These are phyloP conservation scores for Rhizophora mangle DNA, from an alignment of 345 rosid genomes.

Conservation along the genomic window DNA sequence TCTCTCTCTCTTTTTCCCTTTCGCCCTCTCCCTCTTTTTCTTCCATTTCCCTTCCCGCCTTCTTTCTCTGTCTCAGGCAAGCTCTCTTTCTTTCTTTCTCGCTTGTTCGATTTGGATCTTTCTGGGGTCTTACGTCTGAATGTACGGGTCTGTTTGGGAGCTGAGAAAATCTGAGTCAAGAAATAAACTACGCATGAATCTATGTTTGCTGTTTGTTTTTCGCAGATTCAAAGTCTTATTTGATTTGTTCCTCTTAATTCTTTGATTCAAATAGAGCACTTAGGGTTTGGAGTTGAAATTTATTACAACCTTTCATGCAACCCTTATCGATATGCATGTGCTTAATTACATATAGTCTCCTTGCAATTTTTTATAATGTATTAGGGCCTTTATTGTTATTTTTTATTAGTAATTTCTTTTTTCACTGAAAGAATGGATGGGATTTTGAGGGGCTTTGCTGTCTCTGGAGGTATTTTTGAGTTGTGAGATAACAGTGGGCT, in stretches of 20 bases:
- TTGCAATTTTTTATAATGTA: background rate
- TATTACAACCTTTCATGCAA: background rate
- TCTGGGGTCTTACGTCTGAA: background rate
- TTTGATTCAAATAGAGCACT: background rate
- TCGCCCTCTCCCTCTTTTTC: no score
- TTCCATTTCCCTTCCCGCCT: no score
- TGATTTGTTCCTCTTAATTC: background rate
- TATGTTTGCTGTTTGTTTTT: background rate
- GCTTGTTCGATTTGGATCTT: background rate
- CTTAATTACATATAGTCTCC: no score
- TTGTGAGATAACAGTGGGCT: background rate
- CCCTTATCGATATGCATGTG: no score
- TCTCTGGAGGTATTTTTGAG: background rate
- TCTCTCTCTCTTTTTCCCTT: background rate
- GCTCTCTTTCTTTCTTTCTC: conserved; percentile 1
- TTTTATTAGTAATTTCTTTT: no score
- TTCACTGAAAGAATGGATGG: background rate
- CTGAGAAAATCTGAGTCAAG: background rate
- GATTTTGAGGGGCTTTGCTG: background rate
- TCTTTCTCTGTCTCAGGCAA: conserved; percentile 10
- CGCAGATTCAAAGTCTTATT: background rate
- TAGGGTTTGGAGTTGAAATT: conserved; percentile 15
- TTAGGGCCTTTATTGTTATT: background rate
- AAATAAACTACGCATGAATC: no score
- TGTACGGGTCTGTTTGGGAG: background rate